These are phyloP conservation scores for Myriosclerotinia curreyana DNA, from an alignment of 2,329 filamentous ascomycete species.

Conservation along the genomic window DNA sequence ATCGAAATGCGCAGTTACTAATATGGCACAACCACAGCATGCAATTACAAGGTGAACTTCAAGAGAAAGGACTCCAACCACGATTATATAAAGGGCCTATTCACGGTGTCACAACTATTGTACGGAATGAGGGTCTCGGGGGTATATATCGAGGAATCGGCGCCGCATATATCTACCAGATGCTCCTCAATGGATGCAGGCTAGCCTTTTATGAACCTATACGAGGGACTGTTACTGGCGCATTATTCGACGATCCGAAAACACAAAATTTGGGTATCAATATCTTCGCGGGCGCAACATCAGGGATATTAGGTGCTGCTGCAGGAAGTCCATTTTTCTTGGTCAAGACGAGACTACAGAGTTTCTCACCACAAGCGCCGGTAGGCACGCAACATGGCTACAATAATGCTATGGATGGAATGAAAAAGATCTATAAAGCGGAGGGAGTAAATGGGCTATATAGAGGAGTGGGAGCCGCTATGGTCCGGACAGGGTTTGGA, in stretches of 20 bases:
- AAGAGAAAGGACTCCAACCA: conserved; percentile 78
- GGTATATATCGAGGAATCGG: conserved; percentile 88
- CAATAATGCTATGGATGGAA: conserved; percentile 77
- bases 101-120: conserved; percentile 85
- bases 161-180: conserved; percentile 93
- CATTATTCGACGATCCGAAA: conserved; percentile 68
- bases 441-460: conserved; percentile 85
- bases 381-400: conserved; percentile 98
- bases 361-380: conserved; percentile 85
- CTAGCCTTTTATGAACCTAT: conserved; percentile 97
- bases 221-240: conserved; percentile 65
- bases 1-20: conserved; percentile 18
- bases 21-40: conserved; percentile 54
- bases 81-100: conserved; percentile 88
- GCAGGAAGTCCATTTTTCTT: conserved; percentile 96
- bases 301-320: conserved; percentile 87
- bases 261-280: conserved; percentile 86
- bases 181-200: conserved; percentile 93
- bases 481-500: conserved; percentile 94
- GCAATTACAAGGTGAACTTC: conserved; percentile 94
- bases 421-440: conserved; percentile 70
- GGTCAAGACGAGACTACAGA: conserved; percentile 93
- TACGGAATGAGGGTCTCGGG: conserved; percentile 81
- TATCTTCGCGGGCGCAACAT: conserved; percentile 85
- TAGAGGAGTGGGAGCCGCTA: conserved; percentile 85